Conservation (phyloP, 148 eudicot species). For the Fagopyrum esculentum region DNA sequence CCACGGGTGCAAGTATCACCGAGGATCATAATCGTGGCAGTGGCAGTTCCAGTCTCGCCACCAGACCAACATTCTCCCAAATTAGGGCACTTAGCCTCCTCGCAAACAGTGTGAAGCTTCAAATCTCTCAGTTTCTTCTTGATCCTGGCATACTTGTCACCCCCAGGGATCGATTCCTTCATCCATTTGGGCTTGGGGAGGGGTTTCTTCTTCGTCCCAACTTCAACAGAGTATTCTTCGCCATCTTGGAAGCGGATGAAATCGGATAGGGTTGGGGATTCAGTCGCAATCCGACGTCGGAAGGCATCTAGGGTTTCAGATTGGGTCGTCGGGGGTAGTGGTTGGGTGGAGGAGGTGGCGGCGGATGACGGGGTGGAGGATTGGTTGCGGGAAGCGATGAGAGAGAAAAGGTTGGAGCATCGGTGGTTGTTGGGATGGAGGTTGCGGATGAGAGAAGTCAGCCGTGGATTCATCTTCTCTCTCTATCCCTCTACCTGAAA, state of each 20-base stretch:
- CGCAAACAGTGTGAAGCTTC: slow-evolving; percentile 91
- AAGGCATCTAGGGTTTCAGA: slow-evolving; percentile 52
- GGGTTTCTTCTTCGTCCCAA: slow-evolving; percentile 85
- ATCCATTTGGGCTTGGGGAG: slow-evolving; percentile 95
- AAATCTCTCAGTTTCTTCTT: slow-evolving; percentile 77
- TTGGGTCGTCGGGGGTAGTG: slow-evolving; percentile 18
- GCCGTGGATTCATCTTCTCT: slow-evolving; percentile 25
- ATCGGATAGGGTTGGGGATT: slow-evolving; percentile 52
- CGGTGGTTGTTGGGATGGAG: slow-evolving; percentile 22
- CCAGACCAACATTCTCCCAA: slow-evolving; percentile 99
- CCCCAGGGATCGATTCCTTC: slow-evolving; percentile 86
- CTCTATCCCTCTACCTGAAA: neutral
- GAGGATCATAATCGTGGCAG: slow-evolving; percentile 93
- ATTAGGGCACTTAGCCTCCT: slow-evolving; percentile 93
- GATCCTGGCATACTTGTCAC: slow-evolving; percentile 75
- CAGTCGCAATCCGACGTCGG: slow-evolving; percentile 72
- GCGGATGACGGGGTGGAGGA: slow-evolving; percentile 22
- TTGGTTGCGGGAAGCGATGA: slow-evolving; percentile 17
- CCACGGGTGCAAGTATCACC: slow-evolving; percentile 99
- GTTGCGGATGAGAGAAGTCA: slow-evolving; percentile 34
- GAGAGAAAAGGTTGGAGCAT: slow-evolving; percentile 16
- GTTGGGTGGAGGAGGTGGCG: slow-evolving; percentile 24
- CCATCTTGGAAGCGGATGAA: slow-evolving; percentile 37
- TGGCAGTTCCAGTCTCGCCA: slow-evolving; percentile 92
- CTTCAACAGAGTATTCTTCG: slow-evolving; percentile 70